A percentile compares a stretch with the other conserved stretches of the same genome.
phyloP scores from a whole-genome alignment of 2,329 filamentous ascomycete genomes.

The Remersonia thermophila region DNA sequence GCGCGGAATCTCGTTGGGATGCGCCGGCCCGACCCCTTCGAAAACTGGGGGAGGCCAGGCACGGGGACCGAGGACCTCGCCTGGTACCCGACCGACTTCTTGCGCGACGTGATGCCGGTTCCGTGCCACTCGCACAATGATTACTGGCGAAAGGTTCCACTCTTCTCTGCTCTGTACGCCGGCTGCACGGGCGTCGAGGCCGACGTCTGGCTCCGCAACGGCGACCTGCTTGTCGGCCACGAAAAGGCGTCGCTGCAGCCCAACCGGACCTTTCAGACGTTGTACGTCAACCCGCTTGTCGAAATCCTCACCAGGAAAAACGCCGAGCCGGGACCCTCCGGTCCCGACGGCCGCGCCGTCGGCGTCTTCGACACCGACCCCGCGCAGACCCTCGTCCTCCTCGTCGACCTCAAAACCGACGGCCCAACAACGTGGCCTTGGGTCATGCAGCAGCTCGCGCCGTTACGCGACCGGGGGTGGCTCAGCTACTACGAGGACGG shows the following conservation, averaged over 20 bases:
- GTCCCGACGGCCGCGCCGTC: conserved; percentile 24
- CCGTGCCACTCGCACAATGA: conserved; percentile 44
- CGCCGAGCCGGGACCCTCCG: conserved; percentile 32
- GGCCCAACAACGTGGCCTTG: conserved; percentile 38
- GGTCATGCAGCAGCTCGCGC: conserved; percentile 42
- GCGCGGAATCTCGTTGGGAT: background rate
- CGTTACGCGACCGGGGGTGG: conserved; percentile 47
- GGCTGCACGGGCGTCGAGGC: conserved; percentile 55
- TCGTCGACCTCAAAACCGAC: conserved; percentile 58
- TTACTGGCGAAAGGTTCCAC: conserved; percentile 51
- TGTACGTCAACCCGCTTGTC: conserved; percentile 55
- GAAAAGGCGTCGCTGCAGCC: conserved; percentile 38
- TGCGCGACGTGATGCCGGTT: conserved; percentile 27
- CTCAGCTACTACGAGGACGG: conserved; percentile 40
- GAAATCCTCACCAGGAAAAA: conserved; percentile 44
- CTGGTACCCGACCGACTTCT: conserved; percentile 39
- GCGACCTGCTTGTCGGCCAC: conserved; percentile 52
- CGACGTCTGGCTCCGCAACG: conserved; percentile 52
- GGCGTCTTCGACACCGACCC: conserved; percentile 47
- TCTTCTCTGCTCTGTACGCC: conserved; percentile 48
- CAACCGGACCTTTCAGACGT: conserved; percentile 44
- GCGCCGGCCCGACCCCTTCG: conserved; percentile 17
- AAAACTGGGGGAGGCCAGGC: conserved; percentile 26
- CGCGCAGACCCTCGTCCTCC: conserved; percentile 43
- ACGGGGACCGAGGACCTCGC: conserved; percentile 27